Conservation (phyloP, 345 rosid species). For the Leavenworthia alabamica region DNA sequence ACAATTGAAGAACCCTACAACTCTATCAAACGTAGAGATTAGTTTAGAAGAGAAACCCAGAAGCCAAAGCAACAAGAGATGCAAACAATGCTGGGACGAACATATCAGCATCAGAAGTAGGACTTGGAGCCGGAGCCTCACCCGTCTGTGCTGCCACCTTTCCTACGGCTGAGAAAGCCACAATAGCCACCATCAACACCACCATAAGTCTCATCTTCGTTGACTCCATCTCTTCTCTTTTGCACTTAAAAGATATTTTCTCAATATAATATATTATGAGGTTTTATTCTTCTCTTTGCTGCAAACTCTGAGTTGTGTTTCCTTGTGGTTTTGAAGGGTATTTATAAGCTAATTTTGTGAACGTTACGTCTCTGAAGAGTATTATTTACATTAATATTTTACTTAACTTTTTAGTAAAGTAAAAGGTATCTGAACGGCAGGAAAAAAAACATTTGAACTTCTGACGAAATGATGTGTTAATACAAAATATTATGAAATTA, state of each 20-base stretch:
- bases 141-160: conserved; percentile 19
- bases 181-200: conserved; percentile 25
- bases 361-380: neutral
- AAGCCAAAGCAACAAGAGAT: conserved; percentile 32
- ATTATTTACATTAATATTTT: neutral
- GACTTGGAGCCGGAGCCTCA: conserved; percentile 37
- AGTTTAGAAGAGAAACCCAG: conserved; percentile 26
- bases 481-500: neutral
- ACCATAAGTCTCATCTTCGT: conserved; percentile 29
- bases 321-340: conserved; percentile 13
- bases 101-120: conserved; percentile 30
- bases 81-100: conserved; percentile 33
- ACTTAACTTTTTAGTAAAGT: conserved; percentile 20
- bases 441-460: neutral
- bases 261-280: neutral
- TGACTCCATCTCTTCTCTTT: conserved; percentile 20
- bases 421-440: conserved; percentile 15
- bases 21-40: conserved; percentile 6
- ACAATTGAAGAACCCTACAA: neutral
- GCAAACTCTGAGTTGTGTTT: conserved; percentile 15
- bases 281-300: conserved; percentile 1
- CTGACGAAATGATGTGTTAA: neutral
- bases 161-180: conserved; percentile 32
- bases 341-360: conserved; percentile 14
- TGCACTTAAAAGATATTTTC: neutral